These are phyloP conservation scores for Ustilago cynodontis DNA, from an alignment of 1,284 basidiomycete species.

Conservation along the genomic window DNA sequence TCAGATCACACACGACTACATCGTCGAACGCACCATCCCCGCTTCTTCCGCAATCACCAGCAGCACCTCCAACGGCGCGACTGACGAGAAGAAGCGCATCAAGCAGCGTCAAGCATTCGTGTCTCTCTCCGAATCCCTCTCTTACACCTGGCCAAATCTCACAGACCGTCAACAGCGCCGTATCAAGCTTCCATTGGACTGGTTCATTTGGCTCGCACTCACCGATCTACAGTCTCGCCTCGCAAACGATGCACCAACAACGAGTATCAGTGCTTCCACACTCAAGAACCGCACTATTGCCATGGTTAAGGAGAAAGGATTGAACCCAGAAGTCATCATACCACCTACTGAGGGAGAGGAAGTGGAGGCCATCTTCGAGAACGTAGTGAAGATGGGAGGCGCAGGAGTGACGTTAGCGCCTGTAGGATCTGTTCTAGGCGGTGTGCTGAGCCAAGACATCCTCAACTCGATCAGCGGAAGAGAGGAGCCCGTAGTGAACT, in stretches of 20 bases:
- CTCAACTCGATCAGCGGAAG: conserved; percentile 89
- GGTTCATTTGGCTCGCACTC: conserved; percentile 31
- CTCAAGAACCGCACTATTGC: conserved; percentile 17
- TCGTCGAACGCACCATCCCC: conserved; percentile 76
- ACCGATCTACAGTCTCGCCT: conserved; percentile 23
- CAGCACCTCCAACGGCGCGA: conserved; percentile 12
- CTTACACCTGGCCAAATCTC: conserved; percentile 77
- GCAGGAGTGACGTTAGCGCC: conserved; percentile 82
- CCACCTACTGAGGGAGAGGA: conserved; percentile 6
- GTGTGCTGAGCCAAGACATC: conserved; percentile 92
- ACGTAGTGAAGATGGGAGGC: conserved; percentile 71
- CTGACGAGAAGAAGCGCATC: conserved; percentile 72
- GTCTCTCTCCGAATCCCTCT: conserved; percentile 75
- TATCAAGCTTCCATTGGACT: conserved; percentile 24
- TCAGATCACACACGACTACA: conserved; percentile 84
- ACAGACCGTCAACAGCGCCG: conserved; percentile 30
- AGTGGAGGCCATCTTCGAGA: conserved; percentile 24
- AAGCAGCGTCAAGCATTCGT: conserved; percentile 77
- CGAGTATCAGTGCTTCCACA: conserved; percentile 10
- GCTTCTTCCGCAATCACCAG: not conserved
- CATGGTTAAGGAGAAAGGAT: conserved; percentile 32
- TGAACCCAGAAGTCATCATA: conserved; percentile 18
- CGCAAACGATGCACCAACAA: not conserved
- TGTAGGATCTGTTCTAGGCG: conserved; percentile 87
- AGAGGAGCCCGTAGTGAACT: conserved; percentile 91